Base-by-base conservation (phyloP, 768 basidiomycete species). In the Lepiota brunneoincarnata region DNA sequence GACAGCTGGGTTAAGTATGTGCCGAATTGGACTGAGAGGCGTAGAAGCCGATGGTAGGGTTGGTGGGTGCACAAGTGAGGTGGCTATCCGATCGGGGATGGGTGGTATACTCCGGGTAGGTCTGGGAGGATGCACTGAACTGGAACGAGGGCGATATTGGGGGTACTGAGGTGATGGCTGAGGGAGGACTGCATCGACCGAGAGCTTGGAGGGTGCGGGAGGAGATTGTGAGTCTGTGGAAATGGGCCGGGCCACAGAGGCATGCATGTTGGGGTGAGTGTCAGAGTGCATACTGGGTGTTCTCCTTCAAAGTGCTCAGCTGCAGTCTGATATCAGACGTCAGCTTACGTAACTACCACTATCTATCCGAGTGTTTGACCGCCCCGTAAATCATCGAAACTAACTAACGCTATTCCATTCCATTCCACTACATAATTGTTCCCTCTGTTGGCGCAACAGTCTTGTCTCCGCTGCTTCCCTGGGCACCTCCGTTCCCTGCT, bases 101-200 rank as follows among this genome's bases (percentile, higher is more conserved):
- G 53, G 53, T 40, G 53, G 53, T 34, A 47, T 28, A 48, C 39
- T 54, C n/a, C 45, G 46, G n/a, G 45, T 54, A n/a, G 53, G 53
- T 23, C 28, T 47, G 4, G 43, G 52, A 3, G 52, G 52, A 28
- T 28, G 43, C 44, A 24, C 15, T 14, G 35, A 17, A 6, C 37
- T 39, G 11, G 41, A 37, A 21, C 52, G 44, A 7, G 53, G 39
- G 2, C 44, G 43, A 39, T 53, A 46, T 11, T 23, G 34, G 14
- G 35, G n/a, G 18, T 54, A 54, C 6, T 54, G 53, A 17, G 53
- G 53, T 5, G 45, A 18, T 15, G 53, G 38, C 14, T 46, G 52
- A 17, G 23, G 6, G 28, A 39, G 43, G 15, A 31, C 35, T 1
- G 52, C 40, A 21, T 51, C 50, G 7, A 35, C 28, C 10, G 37